These are phyloP conservation scores for Pisolithus sp. DNA, from an alignment of 768 basidiomycete genomes.

Conservation along the genomic window DNA sequence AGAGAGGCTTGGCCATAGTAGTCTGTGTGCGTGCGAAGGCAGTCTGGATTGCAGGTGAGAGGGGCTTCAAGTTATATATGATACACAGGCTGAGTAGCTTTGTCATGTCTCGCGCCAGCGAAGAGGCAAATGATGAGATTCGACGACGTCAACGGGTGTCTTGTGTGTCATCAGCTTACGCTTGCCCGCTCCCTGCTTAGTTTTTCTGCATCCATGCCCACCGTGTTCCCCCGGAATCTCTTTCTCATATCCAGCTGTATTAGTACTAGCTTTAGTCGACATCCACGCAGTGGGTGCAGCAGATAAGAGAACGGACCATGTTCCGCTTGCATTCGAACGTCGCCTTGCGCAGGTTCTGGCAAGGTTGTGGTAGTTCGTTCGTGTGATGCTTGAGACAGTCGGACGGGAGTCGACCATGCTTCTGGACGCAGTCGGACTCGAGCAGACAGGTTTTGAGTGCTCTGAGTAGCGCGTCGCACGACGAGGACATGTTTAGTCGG, in stretches of 20 bases:
- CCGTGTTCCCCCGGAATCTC: slow-evolving; percentile 69
- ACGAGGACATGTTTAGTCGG: slow-evolving; percentile 55
- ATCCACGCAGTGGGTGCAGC: not conserved
- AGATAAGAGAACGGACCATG: slow-evolving; percentile 50
- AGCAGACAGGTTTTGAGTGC: slow-evolving; percentile 83
- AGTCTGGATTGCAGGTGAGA: not conserved
- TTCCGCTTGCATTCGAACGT: slow-evolving; percentile 89
- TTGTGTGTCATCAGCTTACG: not conserved
- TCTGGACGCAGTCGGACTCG: slow-evolving; percentile 81
- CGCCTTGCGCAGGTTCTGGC: slow-evolving; percentile 70
- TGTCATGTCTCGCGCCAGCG: not conserved
- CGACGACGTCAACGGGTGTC: too few species aligned
- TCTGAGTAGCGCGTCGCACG: slow-evolving; percentile 68
- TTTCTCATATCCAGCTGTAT: slow-evolving; percentile 77
- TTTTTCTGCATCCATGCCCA: slow-evolving; percentile 38
- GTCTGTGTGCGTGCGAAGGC: not conserved
- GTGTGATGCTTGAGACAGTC: slow-evolving; percentile 75
- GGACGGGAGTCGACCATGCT: slow-evolving; percentile 72
- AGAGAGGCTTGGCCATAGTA: slow-evolving; percentile 19
- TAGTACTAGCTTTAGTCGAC: not conserved
- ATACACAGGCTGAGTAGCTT: not conserved
- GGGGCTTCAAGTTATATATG: not conserved
- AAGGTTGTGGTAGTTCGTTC: slow-evolving; percentile 74
- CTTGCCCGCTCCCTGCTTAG: slow-evolving; percentile 1
- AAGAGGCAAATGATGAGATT: too few species aligned